Evolutionary conservation across 805 yeast genomes (phyloP), one percentile per base, ranked within the genome.

Genomic region (Candida corydali): DNA sequence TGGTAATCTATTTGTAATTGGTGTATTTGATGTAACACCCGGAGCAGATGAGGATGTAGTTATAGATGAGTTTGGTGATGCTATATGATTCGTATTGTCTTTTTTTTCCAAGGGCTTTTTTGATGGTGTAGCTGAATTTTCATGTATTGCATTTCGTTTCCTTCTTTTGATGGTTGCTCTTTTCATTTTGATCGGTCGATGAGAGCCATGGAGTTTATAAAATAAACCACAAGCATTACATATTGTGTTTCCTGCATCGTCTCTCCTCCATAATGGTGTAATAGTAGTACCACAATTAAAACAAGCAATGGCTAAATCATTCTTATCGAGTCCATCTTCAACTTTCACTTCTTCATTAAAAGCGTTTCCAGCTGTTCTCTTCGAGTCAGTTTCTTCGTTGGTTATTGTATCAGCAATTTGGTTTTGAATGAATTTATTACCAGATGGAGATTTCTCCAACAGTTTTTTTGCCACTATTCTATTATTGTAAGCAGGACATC

Each of bases 151-250:
- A 30, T 41, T 57, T 47, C 93, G 69, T 45, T 78, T 81, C 39
- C 95, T 68, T 48, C 95, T 71, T 55, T 83, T 84, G 44, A 86
- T 85, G 29, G 85, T 78, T 38, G 72, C 69, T 47, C 81, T 73
- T 49, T 83, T 82, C 83, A 85, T 73, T 40, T 76, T 76, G 12
- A 78, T 79, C 1, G 95, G 95, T 34, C 95, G 67, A 49, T 82
- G 88, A 26, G 67, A 66, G 1, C 91, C 89, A 51, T 85, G 94
- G 29, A 86, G 69, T 40, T 79, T 66, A 57, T 77, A 80, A 56
- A 86, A 86, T 20, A 86, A 61, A 3, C 88, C 95, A 62, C 95
- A 86, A 0, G 95, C 95, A 51, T 86, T 86, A 65, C 95, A 86
- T 17, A 86, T 85, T 17, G 88, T 82, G 49, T 85, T 80, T 3